Evolutionary conservation across 352 stramenopile species (phyloP), one percentile per base, ranked within the genome.

Genomic region (Pythium rhizo-oryzae): DNA sequence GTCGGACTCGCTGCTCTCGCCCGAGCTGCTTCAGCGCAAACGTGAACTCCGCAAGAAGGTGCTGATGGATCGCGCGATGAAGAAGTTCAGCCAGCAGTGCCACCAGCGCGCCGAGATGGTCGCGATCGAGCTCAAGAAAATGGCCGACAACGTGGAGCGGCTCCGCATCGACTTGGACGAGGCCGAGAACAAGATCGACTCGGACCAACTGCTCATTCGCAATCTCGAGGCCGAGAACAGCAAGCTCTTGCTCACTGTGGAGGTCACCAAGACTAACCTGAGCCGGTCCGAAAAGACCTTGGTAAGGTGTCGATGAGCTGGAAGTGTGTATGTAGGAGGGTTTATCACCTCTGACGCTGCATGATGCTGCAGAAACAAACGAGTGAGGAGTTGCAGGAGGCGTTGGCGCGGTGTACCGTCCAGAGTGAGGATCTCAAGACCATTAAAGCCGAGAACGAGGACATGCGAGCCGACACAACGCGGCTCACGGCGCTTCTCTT

Each of bases 111-210:
- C 78, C 6, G 79, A 88, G 59, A 73, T 92, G 15, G 76, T 94
- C 47, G 67, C 59, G 37, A 54, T 89, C 16, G 84, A 94, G 63
- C 64, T 92, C 62, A 74, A 80, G 39, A 88, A 80, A 56, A 58
- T 91, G 33, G 70, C 65, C 50, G 78, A 84, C 21, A 77, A 47
- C 13, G 60, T 82, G 23, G 75, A 85, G 43, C 64, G 72, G 6
- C 69, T 87, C 21, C 74, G 79, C 30, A 70, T 85, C 43, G 79
- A 91, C 19, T 71, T 92, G 21, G 80, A 90, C 19, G 71, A 89
- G 51, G 83, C 82, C 9, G 81, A 91, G 25, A 82, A 89, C 72
- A 88, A 86, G 59, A 90, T 90, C 46, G 83, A 92, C 66, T 91
- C 81, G 24, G 80, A 90, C 44, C 71, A 88, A 49, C 69, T 89